Base-by-base conservation (phyloP, 129 eudicot genomes). In the Helichrysum umbraculigerum region DNA sequence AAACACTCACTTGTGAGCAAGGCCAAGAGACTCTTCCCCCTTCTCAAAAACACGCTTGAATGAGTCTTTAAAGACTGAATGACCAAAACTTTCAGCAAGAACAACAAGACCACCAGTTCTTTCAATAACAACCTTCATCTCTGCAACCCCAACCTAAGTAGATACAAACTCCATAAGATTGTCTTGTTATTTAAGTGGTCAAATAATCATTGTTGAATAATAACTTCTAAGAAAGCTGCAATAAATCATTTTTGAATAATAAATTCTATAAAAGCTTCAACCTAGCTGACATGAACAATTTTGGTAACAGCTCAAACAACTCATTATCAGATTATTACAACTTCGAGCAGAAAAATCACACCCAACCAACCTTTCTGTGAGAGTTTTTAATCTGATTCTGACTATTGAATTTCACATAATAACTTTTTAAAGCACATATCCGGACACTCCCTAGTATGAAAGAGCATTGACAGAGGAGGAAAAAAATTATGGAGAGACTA, bases 81-180 rank as follows among this genome's bases (percentile, higher is more conserved):
- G 98, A 33, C 98, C 98, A 81, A 94, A 94, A 84, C 98, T 94
- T 83, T 94, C 98, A 64, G 97, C 84, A 33, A 88, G 85, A 81
- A 88, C 97, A 79, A 94, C 96, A 69, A 90, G 96, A 37, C 98
- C 98, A 51, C 98, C 97, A 44, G 98, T 90, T 84, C 84, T 91
- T 81, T 94, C 98, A 41, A 94, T 92, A 60, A 88, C 86, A 28
- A 94, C 91, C 86, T 94, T 94, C 98, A 94, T 94, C 88, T 94
- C 98, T 54, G 98, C 97, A 84, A 94, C 96, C 66, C 98, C 98
- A 77, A 94, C 98, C 98, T 93, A 83, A 66, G 72, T 34, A 78
- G 8, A 33, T 70, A 41, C 9, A 83, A 59, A 20, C 20, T 44
- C 56, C 33, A 70, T 76, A 56, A 80, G 57, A 70, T 37, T 12